These are phyloP conservation scores for Russula foetens DNA, from an alignment of 768 basidiomycete species.

Conservation along the genomic window DNA sequence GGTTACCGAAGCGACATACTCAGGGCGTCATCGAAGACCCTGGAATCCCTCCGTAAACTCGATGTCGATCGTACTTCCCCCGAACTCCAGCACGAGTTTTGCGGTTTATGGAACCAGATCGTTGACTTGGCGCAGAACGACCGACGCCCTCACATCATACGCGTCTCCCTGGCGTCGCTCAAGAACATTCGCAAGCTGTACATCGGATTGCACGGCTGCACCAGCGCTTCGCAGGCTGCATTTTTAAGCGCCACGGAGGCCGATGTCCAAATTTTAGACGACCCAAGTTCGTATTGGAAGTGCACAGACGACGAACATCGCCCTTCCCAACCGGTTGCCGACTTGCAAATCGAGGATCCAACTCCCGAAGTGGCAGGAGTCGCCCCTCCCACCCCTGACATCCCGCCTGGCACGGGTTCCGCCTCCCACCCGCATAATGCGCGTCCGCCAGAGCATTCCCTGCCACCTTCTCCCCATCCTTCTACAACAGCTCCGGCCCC, in stretches of 20 bases:
- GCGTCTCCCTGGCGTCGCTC: not conserved
- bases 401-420: no score
- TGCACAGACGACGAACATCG: not conserved
- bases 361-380: no score
- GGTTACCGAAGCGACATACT: not conserved
- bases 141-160: not conserved
- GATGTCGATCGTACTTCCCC: not conserved
- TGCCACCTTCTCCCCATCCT: no score
- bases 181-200: not conserved
- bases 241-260: not conserved
- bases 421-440: no score
- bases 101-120: not conserved
- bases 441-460: no score
- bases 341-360: not conserved
- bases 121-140: not conserved
- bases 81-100: not conserved
- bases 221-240: not conserved
- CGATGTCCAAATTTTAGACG: not conserved
- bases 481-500: no score
- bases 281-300: not conserved
- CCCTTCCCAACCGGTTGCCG: not conserved
- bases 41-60: not conserved
- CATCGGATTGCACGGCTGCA: not conserved
- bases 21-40: not conserved
- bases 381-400: no score